Conservation (phyloP, 208 protist genomes). For the Leishmania lainsoni region DNA sequence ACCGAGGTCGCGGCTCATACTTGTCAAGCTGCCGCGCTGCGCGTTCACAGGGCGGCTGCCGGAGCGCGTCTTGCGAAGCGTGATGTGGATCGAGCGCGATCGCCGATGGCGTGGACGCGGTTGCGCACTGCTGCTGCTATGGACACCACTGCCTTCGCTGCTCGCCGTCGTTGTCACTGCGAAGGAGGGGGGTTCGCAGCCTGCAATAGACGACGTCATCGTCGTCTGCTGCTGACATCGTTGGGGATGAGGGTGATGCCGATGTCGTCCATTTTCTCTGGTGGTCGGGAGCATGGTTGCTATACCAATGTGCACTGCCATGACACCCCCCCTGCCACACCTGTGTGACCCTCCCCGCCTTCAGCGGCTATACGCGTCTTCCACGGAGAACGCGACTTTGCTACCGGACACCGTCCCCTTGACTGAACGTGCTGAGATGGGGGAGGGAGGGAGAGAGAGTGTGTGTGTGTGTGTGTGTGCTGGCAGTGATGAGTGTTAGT, state of each 20-base stretch:
- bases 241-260: background rate
- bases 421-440: background rate
- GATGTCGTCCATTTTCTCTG: background rate
- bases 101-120: slow-evolving; percentile 8
- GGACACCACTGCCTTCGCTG: background rate
- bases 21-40: slow-evolving; percentile 14
- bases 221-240: background rate
- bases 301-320: background rate
- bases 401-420: background rate
- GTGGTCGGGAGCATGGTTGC: background rate
- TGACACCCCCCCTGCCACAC: background rate
- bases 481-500: background rate
- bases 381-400: too few species aligned
- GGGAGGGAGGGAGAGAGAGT: background rate
- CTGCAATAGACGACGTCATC: background rate
- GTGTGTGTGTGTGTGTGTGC: background rate
- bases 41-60: slow-evolving; percentile 36
- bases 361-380: background rate
- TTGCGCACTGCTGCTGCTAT: background rate
- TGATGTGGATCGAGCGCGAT: slow-evolving; percentile 41
- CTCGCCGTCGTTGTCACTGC: background rate
- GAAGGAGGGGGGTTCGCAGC: background rate
- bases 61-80: slow-evolving; percentile 37
- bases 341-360: background rate
- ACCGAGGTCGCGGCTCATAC: slow-evolving; percentile 3